phyloP scores from a whole-genome alignment of 2,329 filamentous ascomycete genomes.

The Stachybotrys chartarum region DNA sequence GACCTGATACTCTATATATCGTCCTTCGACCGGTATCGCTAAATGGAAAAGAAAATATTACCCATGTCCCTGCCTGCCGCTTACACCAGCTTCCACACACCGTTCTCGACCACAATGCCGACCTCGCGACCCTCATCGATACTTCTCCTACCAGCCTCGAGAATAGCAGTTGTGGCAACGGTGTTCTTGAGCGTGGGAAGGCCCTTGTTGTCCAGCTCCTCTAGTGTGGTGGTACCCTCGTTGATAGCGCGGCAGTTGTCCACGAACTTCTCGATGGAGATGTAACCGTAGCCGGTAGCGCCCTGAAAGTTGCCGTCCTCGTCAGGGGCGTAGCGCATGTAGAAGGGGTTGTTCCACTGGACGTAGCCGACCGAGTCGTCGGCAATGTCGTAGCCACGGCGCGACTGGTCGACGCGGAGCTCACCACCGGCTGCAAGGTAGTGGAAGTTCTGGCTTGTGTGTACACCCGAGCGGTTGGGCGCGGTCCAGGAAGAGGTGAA shows the following conservation, averaged over 20 bases:
- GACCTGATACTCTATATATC: background rate
- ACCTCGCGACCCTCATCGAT: slow-evolving; percentile 77
- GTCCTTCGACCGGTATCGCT: background rate
- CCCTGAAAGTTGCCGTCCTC: slow-evolving; percentile 92
- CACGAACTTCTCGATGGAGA: slow-evolving; percentile 93
- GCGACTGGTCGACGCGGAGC: slow-evolving; percentile 85
- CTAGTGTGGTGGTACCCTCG: slow-evolving; percentile 61
- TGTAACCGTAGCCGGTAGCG: slow-evolving; percentile 86
- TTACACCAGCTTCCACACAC: slow-evolving; percentile 58
- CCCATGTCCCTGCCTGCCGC: background rate
- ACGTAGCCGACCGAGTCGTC: slow-evolving; percentile 65
- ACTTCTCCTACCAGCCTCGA: slow-evolving; percentile 78
- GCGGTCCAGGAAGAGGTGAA: slow-evolving; percentile 96
- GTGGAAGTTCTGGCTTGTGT: slow-evolving; percentile 96
- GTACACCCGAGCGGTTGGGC: slow-evolving; percentile 86
- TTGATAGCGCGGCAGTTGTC: slow-evolving; percentile 78
- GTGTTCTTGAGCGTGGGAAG: slow-evolving; percentile 85
- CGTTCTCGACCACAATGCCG: slow-evolving; percentile 61
- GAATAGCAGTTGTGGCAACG: slow-evolving; percentile 82
- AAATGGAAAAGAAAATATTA: background rate
- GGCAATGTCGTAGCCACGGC: slow-evolving; percentile 91
- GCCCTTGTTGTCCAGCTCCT: slow-evolving; percentile 71
- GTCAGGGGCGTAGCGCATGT: slow-evolving; percentile 90
- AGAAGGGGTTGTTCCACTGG: slow-evolving; percentile 90
- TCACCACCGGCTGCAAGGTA: slow-evolving; percentile 82